Evolutionary conservation across 1,284 basidiomycete genomes (phyloP), one percentile per base, ranked within the genome.

Genomic region (Sparassis latifolia): DNA sequence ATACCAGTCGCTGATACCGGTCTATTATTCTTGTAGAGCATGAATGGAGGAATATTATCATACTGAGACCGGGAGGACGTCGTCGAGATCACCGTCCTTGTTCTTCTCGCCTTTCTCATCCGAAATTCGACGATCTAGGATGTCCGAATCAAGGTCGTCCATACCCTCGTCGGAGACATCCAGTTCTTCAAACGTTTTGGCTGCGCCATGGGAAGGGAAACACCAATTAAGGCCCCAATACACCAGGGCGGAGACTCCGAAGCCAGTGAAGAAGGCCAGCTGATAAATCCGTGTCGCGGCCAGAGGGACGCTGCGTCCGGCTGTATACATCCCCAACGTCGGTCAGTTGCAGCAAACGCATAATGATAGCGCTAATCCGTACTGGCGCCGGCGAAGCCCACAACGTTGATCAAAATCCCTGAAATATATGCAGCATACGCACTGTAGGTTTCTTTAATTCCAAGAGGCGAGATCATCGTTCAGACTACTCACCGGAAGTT

Each of bases 401-500:
- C 83, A 6, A 89, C 82, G 62, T 92, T 92, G 69, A 92, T 86
- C 27, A 87, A 73, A 56, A 94, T 89, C 20, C 91, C 89, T 12
- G 82, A 66, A 48, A 89, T 73, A 65, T 91, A 86, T 1, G 83
- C 84, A 0, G 74, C 75, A 53, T 86, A 89, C 2, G 86, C 87
- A 10, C 85, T 83, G 58, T 37, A 31, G 38, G 58, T 20, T 20
- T 20, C 20, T 20, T 20, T 20, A 20, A 52, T 57, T 61, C 20
- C 20, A 20, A 20, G 20, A 20, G 10, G 47, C 37, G 10, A 38
- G 40, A 37, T 20, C 20, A 20, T 20, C 20, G 20, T 40, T 2
- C n/a, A 10, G 43, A 48, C 38, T 35, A 42, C 29, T 2, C 54
- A 80, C 74, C 84, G 74, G 68, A 83, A 78, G 71, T 90, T 90